Percentiles rank a stretch among this genome's conserved stretches.
Conservation (phyloP, 2,329 filamentous ascomycete species). For the Ophiocordyceps australis region DNA sequence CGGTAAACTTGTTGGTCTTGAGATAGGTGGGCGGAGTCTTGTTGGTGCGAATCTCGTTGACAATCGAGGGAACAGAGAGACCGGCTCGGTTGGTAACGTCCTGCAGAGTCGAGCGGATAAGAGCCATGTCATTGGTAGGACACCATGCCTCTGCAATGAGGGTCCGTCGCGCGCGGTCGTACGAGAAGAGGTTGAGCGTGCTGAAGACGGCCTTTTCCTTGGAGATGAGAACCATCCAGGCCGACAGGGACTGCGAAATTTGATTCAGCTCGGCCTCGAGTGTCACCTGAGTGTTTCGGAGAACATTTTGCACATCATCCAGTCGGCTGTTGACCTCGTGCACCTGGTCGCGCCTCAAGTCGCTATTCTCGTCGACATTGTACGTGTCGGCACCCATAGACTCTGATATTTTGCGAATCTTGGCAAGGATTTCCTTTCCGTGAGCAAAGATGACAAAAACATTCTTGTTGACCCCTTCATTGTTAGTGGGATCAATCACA, state of each 20-base stretch:
- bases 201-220: constrained; percentile 98
- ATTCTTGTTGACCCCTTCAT: constrained; percentile 88
- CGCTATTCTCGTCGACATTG: constrained; percentile 93
- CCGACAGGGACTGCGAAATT: constrained; percentile 79
- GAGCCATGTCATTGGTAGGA: constrained; percentile 72
- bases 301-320: constrained; percentile 76
- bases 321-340: constrained; percentile 93
- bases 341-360: constrained; percentile 86
- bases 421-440: constrained; percentile 93
- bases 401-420: constrained; percentile 98
- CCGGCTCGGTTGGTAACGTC: constrained; percentile 95
- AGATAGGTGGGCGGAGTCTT: constrained; percentile 96
- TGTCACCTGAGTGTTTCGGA: constrained; percentile 88
- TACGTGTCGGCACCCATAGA: constrained; percentile 92
- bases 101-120: constrained; percentile 85
- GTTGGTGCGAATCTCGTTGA: constrained; percentile 93
- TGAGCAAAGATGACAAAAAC: constrained; percentile 99
- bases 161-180: constrained; percentile 87
- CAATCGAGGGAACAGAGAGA: constrained; percentile 91
- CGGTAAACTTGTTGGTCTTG: constrained; percentile 96
- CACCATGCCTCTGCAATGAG: constrained; percentile 97
- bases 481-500: constrained; percentile 79
- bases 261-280: constrained; percentile 84
- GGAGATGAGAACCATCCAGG: constrained; percentile 94
- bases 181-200: constrained; percentile 89